These are phyloP conservation scores for Chlamydomonas reinhardtii DNA, from an alignment of 163 green algal genomes.

Conservation along the genomic window DNA sequence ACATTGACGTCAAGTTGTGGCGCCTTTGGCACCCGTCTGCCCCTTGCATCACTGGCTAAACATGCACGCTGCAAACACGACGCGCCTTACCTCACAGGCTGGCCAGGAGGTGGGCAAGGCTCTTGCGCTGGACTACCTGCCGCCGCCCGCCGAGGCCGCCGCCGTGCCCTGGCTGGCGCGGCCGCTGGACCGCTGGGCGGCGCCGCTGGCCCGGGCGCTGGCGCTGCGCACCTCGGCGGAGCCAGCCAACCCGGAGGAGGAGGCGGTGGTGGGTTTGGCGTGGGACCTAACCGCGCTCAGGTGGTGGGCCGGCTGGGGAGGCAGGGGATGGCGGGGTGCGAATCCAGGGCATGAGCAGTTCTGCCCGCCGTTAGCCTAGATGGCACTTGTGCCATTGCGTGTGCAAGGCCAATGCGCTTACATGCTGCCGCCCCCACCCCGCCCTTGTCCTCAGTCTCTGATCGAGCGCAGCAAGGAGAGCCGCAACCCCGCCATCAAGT, in stretches of 20 bases:
- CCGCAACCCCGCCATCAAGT: conserved; percentile 59
- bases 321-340: too few relatives aligned
- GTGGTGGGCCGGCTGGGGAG: not conserved
- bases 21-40: too few relatives aligned
- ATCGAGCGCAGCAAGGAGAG: conserved; percentile 69
- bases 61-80: too few relatives aligned
- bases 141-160: conserved; percentile 47
- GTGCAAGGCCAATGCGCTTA: too few relatives aligned
- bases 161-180: conserved; percentile 49
- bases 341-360: too few relatives aligned
- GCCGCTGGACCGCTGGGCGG: conserved; percentile 55
- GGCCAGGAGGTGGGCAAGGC: conserved; percentile 62
- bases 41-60: too few relatives aligned
- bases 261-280: conserved; percentile 52
- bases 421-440: too few relatives aligned
- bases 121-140: conserved; percentile 68
- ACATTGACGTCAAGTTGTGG: too few relatives aligned
- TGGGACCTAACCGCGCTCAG: too few relatives aligned
- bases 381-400: too few relatives aligned
- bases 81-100: too few relatives aligned
- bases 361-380: too few relatives aligned
- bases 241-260: conserved; percentile 56
- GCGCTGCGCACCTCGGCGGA: conserved; percentile 54
- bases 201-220: conserved; percentile 56
- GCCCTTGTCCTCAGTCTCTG: conserved; percentile 48